A percentile compares a stretch with the other conserved stretches of the same genome.
These are phyloP conservation scores for Boletus pseudopeckii DNA, from an alignment of 768 basidiomycete species.

Conservation along the genomic window DNA sequence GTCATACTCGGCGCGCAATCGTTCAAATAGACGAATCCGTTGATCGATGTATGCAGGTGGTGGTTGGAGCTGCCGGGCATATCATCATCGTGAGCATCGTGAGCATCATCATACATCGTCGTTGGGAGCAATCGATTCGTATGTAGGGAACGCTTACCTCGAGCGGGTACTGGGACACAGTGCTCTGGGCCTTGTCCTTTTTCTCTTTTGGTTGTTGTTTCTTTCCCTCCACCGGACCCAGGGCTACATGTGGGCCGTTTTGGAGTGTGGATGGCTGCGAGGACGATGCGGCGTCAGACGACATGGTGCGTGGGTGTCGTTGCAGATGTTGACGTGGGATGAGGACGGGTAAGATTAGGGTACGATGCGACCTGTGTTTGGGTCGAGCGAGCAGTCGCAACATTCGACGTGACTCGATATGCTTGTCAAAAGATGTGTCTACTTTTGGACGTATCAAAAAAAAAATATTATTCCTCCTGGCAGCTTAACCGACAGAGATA, in stretches of 20 bases:
- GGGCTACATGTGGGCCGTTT: constrained; percentile 35
- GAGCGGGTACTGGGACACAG: constrained; percentile 50
- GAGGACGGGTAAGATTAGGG: constrained; percentile 15
- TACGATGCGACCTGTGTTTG: constrained; percentile 17
- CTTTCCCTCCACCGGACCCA: constrained; percentile 31
- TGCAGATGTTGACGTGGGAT: not conserved
- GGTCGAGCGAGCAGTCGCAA: constrained; percentile 34
- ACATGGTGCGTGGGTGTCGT: constrained; percentile 39
- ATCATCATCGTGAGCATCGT: not conserved
- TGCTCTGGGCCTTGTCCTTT: constrained; percentile 33
- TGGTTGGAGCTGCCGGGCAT: constrained; percentile 63
- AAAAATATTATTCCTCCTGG: not conserved
- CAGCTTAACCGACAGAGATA: no score
- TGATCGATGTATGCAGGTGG: constrained; percentile 84
- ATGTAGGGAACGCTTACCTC: constrained; percentile 45
- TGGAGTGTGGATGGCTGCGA: constrained; percentile 50
- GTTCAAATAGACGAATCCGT: constrained; percentile 85
- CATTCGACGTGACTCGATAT: constrained; percentile 27
- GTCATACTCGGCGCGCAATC: constrained; percentile 81
- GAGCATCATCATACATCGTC: not conserved
- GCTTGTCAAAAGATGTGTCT: not conserved
- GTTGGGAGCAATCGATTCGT: no score
- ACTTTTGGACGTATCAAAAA: constrained; percentile 22
- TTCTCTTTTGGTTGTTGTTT: constrained; percentile 45
- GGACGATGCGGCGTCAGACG: constrained; percentile 45